Evolutionary conservation across 805 yeast genomes (phyloP).

Genomic region (Candida nanaspora): DNA sequence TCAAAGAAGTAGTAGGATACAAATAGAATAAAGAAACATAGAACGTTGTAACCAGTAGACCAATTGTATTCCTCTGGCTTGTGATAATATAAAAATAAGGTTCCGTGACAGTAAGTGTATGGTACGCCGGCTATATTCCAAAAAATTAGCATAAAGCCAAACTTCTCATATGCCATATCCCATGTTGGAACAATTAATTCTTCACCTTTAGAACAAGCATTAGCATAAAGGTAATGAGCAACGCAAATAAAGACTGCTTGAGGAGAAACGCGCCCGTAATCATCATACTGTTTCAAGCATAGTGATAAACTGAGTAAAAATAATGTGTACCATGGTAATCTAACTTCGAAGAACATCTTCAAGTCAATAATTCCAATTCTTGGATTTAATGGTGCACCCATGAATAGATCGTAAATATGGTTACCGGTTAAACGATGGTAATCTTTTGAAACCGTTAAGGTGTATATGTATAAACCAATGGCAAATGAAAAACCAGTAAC

Average conservation of each 20-base stretch:
- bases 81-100: slow-evolving; percentile 75
- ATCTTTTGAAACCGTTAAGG: slow-evolving; percentile 59
- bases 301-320: slow-evolving; percentile 71
- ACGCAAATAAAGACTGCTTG: slow-evolving; percentile 67
- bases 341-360: slow-evolving; percentile 96
- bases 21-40: slow-evolving; percentile 49
- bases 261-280: slow-evolving; percentile 70
- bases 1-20: slow-evolving; percentile 88
- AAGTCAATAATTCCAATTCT: slow-evolving; percentile 87
- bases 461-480: slow-evolving; percentile 60
- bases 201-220: slow-evolving; percentile 97
- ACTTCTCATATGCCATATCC: slow-evolving; percentile 99
- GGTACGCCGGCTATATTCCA: slow-evolving; percentile 99
- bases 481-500: slow-evolving; percentile 68
- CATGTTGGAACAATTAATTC: slow-evolving; percentile 96
- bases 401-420: slow-evolving; percentile 81
- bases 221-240: slow-evolving; percentile 93
- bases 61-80: slow-evolving; percentile 77
- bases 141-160: slow-evolving; percentile 97
- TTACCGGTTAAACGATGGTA: slow-evolving; percentile 91
- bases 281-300: slow-evolving; percentile 71
- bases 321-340: slow-evolving; percentile 93
- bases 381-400: slow-evolving; percentile 98
- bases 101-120: slow-evolving; percentile 93
- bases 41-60: slow-evolving; percentile 53